phyloP scores from a whole-genome alignment of 495 filamentous ascomycete species.

The Lophiotrema nucula region DNA sequence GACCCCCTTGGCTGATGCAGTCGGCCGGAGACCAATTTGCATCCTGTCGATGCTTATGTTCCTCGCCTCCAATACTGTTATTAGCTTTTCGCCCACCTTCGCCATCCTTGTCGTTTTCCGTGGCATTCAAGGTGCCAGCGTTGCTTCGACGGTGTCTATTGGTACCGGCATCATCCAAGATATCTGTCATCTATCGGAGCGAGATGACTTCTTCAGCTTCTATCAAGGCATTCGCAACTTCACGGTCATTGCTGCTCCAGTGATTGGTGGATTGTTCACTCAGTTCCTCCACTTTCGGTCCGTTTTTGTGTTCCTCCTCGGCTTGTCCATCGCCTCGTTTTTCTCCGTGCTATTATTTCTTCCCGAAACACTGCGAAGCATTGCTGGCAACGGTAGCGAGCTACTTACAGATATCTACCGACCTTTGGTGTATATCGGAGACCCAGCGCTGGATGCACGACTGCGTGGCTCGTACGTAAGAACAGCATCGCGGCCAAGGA shows the following conservation, averaged over 20 bases:
- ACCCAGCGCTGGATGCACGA: not conserved
- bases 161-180: constrained; percentile 32
- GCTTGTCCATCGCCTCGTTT: not conserved
- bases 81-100: constrained; percentile 16
- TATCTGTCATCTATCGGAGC: not conserved
- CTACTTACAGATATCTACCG: constrained; percentile 12
- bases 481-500: not conserved
- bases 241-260: not conserved
- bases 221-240: constrained; percentile 14
- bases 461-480: not conserved
- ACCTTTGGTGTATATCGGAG: constrained; percentile 1
- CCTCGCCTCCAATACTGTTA: constrained; percentile 30
- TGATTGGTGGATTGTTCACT: constrained; percentile 6
- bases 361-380: constrained; percentile 21
- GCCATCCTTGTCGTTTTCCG: constrained; percentile 21
- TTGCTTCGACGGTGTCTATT: constrained; percentile 37
- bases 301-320: constrained; percentile 16
- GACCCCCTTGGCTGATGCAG: constrained; percentile 47
- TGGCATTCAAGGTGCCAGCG: constrained; percentile 18
- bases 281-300: constrained; percentile 6
- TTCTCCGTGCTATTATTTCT: constrained; percentile 11
- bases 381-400: constrained; percentile 20
- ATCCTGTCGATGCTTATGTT: constrained; percentile 47
- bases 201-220: constrained; percentile 1
- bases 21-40: constrained; percentile 46